Base-by-base conservation (phyloP, 2,329 filamentous ascomycete genomes). In the Nannizziopsis barbatae region DNA sequence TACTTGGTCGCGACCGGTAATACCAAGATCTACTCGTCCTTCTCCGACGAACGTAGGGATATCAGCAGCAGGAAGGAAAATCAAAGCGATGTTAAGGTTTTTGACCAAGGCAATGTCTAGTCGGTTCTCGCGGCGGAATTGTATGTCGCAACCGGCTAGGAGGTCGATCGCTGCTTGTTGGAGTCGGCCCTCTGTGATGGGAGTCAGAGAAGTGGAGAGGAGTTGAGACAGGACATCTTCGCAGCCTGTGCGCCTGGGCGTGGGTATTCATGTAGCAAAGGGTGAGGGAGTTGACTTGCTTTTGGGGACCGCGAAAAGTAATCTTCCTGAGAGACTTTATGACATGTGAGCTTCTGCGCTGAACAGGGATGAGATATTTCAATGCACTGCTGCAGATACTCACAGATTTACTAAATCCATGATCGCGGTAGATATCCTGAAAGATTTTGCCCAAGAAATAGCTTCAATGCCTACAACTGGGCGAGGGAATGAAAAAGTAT, bases 11-110 rank as follows among this genome's bases (percentile, higher is more conserved):
- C 80, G 79, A 44, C 92, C 92, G 0, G 92, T 96, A 63, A 98
- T 98, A 54, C 92, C 92, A 12, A 98, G 75, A 62, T 95, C 89
- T 42, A 95, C 87, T 53, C 83, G 83, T 50, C 92, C 92, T 70
- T 96, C 89, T 50, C 90, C 90, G 42, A 98, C 89, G 63, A 96
- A 96, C 35, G 88, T 95, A 4, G 92, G 92, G 62, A 98, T 98
- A 65, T 98, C 92, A 57, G 88, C 89, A 33, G 90, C 92, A 27
- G 92, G 92, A 20, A 98, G 84, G 74, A 98, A 98, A 63, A 98
- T 82, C 52, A 98, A 84, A 12, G 92, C 92, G 59, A 98, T 87
- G 32, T 86, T 86, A 22, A 92, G 80, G 71, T 98, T 98, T 75
- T 95, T 94, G 63, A 96, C 92, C 20, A 98, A 82, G 12, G 92